Percentiles rank a stretch among this genome's conserved stretches.
These are phyloP conservation scores for Musa itinerans DNA, from an alignment of 176 grass and related monocot genomes.

Conservation along the genomic window DNA sequence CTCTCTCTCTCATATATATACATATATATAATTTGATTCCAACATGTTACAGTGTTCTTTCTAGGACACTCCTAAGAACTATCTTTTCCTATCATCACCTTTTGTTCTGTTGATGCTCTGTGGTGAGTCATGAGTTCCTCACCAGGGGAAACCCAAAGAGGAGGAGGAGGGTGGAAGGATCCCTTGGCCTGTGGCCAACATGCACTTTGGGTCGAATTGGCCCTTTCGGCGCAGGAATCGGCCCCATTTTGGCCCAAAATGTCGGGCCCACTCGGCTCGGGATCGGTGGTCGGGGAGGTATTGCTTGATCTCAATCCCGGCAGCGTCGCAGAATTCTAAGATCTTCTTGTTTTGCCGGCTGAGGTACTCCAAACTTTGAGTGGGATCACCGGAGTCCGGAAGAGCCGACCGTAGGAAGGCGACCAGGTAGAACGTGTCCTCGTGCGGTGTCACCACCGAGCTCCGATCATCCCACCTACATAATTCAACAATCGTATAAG, in stretches of 20 bases:
- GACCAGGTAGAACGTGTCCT: constrained; percentile 94
- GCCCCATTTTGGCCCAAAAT: constrained; percentile 67
- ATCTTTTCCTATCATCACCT: neutral
- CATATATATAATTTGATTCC: no score
- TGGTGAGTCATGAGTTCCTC: neutral
- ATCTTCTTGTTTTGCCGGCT: constrained; percentile 62
- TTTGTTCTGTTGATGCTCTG: neutral
- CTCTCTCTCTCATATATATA: no score
- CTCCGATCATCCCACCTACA: constrained; percentile 78
- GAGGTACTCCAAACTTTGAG: constrained; percentile 44
- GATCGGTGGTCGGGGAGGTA: constrained; percentile 72
- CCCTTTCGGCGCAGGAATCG: constrained; percentile 43
- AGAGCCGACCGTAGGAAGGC: constrained; percentile 83
- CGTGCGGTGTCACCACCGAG: constrained; percentile 72
- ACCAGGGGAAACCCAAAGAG: constrained; percentile 22
- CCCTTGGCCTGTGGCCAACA: constrained; percentile 57
- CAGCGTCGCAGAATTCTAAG: constrained; percentile 47
- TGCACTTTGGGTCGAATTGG: constrained; percentile 52
- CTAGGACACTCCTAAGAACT: no score
- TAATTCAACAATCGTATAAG: no score
- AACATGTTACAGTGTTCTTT: no score
- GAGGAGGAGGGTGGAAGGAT: constrained; percentile 44
- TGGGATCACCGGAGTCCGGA: constrained; percentile 28
- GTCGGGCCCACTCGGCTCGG: constrained; percentile 50
- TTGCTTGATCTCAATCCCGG: constrained; percentile 59